Conservation (phyloP, 306 rosid genomes). For the Vigna angularis region DNA sequence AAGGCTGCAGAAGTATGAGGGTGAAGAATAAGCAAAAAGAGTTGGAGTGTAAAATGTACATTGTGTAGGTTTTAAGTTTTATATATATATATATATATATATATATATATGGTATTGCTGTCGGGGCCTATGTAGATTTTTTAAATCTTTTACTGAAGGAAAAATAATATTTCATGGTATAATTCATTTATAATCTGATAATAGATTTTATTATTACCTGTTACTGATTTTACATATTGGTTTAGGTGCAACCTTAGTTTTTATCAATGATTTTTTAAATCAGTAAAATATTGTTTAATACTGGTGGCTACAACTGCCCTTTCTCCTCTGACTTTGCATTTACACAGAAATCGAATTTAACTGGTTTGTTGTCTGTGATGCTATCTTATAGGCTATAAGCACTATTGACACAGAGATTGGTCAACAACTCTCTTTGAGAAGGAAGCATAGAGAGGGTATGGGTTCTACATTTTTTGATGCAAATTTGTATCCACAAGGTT, state of each 20-base stretch:
- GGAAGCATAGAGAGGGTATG: constrained; percentile 89
- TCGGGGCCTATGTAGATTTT: neutral
- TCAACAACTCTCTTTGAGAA: constrained; percentile 84
- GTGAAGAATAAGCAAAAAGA: neutral
- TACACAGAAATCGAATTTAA: neutral
- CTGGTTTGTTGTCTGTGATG: constrained; percentile 22
- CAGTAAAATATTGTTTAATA: neutral
- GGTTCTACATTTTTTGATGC: constrained; percentile 84
- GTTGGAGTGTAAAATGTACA: neutral
- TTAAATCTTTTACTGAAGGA: constrained; percentile 4
- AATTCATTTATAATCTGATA: neutral
- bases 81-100: neutral
- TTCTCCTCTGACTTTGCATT: neutral
- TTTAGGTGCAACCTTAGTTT: neutral
- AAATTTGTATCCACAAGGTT: constrained; percentile 79
- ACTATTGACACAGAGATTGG: constrained; percentile 88
- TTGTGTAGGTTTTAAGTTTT: constrained; percentile 6
- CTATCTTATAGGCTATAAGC: constrained; percentile 71
- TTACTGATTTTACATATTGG: neutral
- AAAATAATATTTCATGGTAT: neutral
- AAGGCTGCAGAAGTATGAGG: neutral
- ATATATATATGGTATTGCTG: neutral
- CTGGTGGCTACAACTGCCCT: neutral
- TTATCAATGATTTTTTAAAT: neutral
- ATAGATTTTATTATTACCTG: neutral